A percentile compares a stretch with the other conserved stretches of the same genome.
phyloP scores from a whole-genome alignment of 805 yeast species.

The Komagataella populi region DNA sequence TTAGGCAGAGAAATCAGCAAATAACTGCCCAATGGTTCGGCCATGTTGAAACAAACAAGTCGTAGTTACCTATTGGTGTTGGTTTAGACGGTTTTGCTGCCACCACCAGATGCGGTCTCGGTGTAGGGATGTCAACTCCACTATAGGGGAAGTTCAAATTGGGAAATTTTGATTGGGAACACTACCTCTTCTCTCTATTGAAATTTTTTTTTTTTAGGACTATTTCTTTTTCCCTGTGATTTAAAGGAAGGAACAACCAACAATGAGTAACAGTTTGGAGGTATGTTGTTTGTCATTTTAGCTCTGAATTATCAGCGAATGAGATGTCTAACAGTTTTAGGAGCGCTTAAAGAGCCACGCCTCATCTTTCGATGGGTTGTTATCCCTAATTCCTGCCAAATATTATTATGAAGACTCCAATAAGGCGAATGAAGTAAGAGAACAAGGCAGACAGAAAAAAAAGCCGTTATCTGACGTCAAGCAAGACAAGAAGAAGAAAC shows the following conservation, averaged over 20 bases:
- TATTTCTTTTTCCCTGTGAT: background rate
- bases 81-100: background rate
- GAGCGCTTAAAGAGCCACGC: slow-evolving; percentile 72
- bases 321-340: slow-evolving; percentile 15
- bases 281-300: slow-evolving; percentile 21
- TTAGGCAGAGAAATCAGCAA: slow-evolving; percentile 46
- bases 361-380: slow-evolving; percentile 73
- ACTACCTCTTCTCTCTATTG: background rate
- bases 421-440: slow-evolving; percentile 19
- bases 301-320: slow-evolving; percentile 1
- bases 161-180: background rate
- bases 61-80: background rate
- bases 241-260: background rate
- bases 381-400: slow-evolving; percentile 88
- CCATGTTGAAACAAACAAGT: slow-evolving; percentile 6
- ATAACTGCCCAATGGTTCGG: slow-evolving; percentile 25
- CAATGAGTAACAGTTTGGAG: slow-evolving; percentile 47
- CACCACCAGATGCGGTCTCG: background rate
- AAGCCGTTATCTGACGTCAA: slow-evolving; percentile 51
- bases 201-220: background rate
- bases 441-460: slow-evolving; percentile 85
- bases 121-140: background rate
- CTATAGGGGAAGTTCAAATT: no score
- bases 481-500: slow-evolving; percentile 51
- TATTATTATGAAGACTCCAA: slow-evolving; percentile 88